Evolutionary conservation across 2,329 filamentous ascomycete species (phyloP), one percentile per base, ranked within the genome.

Genomic region (Fusarium camptoceras): DNA sequence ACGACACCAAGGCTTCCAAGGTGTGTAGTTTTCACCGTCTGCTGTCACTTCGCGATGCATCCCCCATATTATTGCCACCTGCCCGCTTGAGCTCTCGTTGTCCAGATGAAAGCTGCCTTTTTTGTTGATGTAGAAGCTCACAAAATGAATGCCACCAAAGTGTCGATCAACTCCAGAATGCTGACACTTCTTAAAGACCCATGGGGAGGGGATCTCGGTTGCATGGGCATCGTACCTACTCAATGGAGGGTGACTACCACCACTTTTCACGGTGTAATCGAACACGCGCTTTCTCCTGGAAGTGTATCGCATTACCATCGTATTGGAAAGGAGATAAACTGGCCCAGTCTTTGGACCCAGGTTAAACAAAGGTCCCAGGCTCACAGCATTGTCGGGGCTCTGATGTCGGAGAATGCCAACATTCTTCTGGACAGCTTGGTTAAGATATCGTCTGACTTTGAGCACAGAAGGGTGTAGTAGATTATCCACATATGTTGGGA

Each of bases 71-170:
- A 75, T 63, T 18, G 48, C 70, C 3, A 64, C 53, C 8, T 60
- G 51, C 4, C 53, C 56, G 20, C 39, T 42, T 5, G 28, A 18
- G 1, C 10, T 11, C 12, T 16, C 12, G 2, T 14, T 47, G 31
- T 11, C 2, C 4, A 22, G 16, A 27, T 24, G n/a, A 6, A 7
- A 8, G 14, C 16, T 24, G 5, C 24, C 18, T 25, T 15, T 24
- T n/a, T 20, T 25, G 8, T 56, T 12, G 2, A 71, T 51, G 2
- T 28, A 27, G 18, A 75, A 58, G 10, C 60, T 51, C 12, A 71
- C 16, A 44, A 71, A 73, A 22, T 75, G 73, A 6, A 74, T 48
- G 5, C 73, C 73, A 5, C 73, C 73, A 27, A 75, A 57, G 22
- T 59, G 64, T 9, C 73, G 50, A 3, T 64, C 43, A 4, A 47